Evolutionary conservation across 2,329 filamentous ascomycete genomes (phyloP).

Genomic region (Cladosporium sp.): DNA sequence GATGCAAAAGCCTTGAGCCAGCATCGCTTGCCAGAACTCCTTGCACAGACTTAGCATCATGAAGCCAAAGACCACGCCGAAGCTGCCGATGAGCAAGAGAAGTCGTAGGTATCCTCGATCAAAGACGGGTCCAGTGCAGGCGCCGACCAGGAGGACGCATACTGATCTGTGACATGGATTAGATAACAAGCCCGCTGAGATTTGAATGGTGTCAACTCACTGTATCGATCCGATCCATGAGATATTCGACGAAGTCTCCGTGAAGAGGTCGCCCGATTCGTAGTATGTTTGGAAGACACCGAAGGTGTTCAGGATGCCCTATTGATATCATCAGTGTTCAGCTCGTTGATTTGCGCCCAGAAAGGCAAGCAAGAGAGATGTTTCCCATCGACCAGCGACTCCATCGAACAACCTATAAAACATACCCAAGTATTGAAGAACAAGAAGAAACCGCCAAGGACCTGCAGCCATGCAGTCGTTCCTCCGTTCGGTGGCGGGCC

Average conservation of each 20-base stretch:
- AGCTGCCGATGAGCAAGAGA: conserved; percentile 44
- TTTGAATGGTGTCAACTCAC: conserved; percentile 2
- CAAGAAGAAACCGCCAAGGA: conserved; percentile 47
- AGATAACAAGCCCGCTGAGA: not conserved
- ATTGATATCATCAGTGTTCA: not conserved
- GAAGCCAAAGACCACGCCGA: conserved; percentile 49
- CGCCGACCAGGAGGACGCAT: conserved; percentile 48
- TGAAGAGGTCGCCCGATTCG: conserved; percentile 41
- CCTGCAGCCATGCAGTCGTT: conserved; percentile 48
- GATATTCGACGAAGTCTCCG: conserved; percentile 44
- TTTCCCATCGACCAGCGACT: not conserved
- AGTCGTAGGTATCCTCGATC: conserved; percentile 49
- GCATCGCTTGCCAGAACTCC: conserved; percentile 50
- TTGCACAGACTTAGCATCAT: conserved; percentile 53
- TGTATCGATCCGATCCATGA: conserved; percentile 54
- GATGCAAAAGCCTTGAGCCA: conserved; percentile 51
- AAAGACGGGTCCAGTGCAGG: conserved; percentile 50
- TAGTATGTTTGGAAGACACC: conserved; percentile 53
- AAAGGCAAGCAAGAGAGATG: not conserved
- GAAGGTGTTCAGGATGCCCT: conserved; percentile 44
- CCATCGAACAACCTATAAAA: not conserved
- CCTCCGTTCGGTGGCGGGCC: conserved; percentile 44
- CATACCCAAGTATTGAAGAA: conserved; percentile 50
- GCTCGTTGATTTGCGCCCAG: not conserved
- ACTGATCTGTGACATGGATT: conserved; percentile 32